Evolutionary conservation across 2,329 filamentous ascomycete species (phyloP), one percentile per base, ranked within the genome.

Genomic region (Calonectria naviculata): DNA sequence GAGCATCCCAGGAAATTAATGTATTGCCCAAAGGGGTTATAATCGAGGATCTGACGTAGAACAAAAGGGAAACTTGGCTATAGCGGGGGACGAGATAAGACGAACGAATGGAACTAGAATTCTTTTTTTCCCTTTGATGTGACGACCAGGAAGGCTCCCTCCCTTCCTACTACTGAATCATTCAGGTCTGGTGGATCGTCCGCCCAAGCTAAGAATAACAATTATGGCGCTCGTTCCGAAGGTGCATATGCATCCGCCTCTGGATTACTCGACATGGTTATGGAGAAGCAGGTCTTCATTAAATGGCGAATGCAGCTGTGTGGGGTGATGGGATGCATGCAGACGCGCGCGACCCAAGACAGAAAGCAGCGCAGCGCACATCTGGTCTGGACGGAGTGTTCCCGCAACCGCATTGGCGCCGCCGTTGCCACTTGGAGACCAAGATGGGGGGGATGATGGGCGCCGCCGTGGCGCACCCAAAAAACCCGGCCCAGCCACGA

Each of bases 401-500:
- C 15, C 44, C 54, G 29, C 34, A 36, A 54, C 62, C 46, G 62
- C 24, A 61, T 54, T 66, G 41, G 67, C 67, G 62, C 62, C 62
- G 61, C 60, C 67, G 67, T 65, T 65, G 62, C 62, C 62, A 70
- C 67, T 61, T 63, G 36, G 36, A 47, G 34, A 38, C 38, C 61
- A 10, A 65, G 42, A 47, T 21, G 65, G 61, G 49, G 61, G 49
- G 67, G 58, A 67, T 71, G 65, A 74, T 65, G 68, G 68, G 52
- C 68, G 58, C 61, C 66, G 64, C 54, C 28, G 72, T 74, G 73
- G 68, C 73, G 66, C 61, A 64, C 64, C 54, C 46, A 26, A 71
- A 58, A 65, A 49, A 62, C 58, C 60, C 49, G 70, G 65, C 64
- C 68, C 46, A 73, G 66, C 71, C 71, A 71, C 65, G 68, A 71